Percentiles rank a stretch among this genome's conserved stretches.
These are phyloP conservation scores for Coniosporium apollinis DNA, from an alignment of 495 filamentous ascomycete species.

Conservation along the genomic window DNA sequence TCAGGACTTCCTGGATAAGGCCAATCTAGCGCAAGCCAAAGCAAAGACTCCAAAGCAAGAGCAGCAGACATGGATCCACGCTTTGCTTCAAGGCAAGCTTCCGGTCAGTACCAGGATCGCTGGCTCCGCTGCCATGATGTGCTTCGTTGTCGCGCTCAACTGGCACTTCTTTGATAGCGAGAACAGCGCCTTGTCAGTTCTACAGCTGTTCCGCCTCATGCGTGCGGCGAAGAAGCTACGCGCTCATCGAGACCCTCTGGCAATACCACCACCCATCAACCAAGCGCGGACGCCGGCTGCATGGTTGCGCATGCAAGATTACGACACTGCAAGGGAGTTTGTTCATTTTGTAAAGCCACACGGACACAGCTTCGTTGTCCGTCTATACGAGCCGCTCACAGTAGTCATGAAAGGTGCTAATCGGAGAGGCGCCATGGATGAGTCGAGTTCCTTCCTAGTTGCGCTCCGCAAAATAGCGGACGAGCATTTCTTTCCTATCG, in stretches of 20 bases:
- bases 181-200: constrained; percentile 22
- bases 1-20: constrained; percentile 30
- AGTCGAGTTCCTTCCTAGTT: constrained; percentile 26
- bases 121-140: constrained; percentile 45
- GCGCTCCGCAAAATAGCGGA: constrained; percentile 38
- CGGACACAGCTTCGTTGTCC: constrained; percentile 46
- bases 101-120: constrained; percentile 39
- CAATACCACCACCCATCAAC: constrained; percentile 34
- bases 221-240: too few species aligned
- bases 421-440: constrained; percentile 27
- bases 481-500: constrained; percentile 39
- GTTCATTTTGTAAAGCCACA: constrained; percentile 50
- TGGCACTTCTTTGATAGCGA: constrained; percentile 50
- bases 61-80: constrained; percentile 32
- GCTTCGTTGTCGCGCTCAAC: constrained; percentile 42
- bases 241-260: neutral
- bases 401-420: constrained; percentile 50
- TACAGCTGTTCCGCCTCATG: constrained; percentile 20
- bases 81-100: constrained; percentile 30
- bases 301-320: constrained; percentile 57
- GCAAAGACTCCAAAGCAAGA: constrained; percentile 11
- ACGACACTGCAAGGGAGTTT: constrained; percentile 53
- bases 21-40: constrained; percentile 14
- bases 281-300: constrained; percentile 50
- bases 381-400: constrained; percentile 48